A percentile compares a stretch with the other conserved stretches of the same genome.
These are phyloP conservation scores for Diutina rugosa DNA, from an alignment of 1,139 yeast genomes.

Conservation along the genomic window DNA sequence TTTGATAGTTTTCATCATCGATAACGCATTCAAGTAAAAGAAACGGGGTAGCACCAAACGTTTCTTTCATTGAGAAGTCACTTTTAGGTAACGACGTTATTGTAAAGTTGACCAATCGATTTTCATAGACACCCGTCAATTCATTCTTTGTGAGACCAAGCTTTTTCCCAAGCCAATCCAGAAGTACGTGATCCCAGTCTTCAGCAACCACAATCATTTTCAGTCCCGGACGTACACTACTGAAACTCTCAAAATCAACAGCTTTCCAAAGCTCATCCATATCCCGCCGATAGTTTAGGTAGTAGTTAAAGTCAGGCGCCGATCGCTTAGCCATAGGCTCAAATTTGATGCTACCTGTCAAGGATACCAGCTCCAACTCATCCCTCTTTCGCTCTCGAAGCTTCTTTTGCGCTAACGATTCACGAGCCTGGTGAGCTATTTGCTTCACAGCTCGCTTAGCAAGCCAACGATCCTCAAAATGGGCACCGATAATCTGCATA, in stretches of 20 bases:
- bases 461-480: constrained; percentile 11
- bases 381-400: constrained; percentile 19
- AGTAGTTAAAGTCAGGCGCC: not conserved
- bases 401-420: constrained; percentile 11
- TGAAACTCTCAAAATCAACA: constrained; percentile 16
- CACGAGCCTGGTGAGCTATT: constrained; percentile 14
- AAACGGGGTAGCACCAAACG: constrained; percentile 25
- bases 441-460: constrained; percentile 13
- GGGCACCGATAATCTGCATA: constrained; percentile 29
- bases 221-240: constrained; percentile 11
- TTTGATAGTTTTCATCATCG: constrained; percentile 6
- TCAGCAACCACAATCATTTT: constrained; percentile 30
- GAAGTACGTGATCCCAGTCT: constrained; percentile 26
- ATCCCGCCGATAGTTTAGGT: constrained; percentile 14
- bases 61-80: constrained; percentile 26
- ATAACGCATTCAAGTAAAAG: constrained; percentile 31
- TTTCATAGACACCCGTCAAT: constrained; percentile 16
- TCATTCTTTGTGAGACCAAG: constrained; percentile 18
- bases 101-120: constrained; percentile 6
- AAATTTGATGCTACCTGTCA: constrained; percentile 8
- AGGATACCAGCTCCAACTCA: constrained; percentile 29
- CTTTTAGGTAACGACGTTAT: constrained; percentile 5
- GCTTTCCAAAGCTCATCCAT: constrained; percentile 30
- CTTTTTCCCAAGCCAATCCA: constrained; percentile 35
- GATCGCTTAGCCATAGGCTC: constrained; percentile 9